Conservation (phyloP, 2,329 filamentous ascomycete species). For the Monilinia fructicola region DNA sequence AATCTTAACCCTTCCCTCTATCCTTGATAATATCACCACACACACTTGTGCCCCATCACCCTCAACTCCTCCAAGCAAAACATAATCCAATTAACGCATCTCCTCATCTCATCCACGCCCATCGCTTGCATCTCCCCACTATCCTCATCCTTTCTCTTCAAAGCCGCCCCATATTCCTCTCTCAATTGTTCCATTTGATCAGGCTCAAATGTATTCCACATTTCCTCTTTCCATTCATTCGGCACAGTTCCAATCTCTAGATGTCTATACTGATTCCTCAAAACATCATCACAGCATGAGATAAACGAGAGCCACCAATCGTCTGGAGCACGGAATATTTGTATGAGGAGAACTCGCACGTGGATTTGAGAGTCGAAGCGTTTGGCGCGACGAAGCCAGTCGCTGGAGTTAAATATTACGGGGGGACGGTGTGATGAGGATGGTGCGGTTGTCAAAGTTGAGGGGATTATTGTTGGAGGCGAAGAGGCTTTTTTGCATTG, state of each 20-base stretch:
- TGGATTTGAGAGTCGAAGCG: neutral
- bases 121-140: neutral
- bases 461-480: neutral
- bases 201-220: neutral
- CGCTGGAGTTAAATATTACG: neutral
- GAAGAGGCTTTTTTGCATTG: too few relatives aligned
- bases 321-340: neutral
- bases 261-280: neutral
- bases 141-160: neutral
- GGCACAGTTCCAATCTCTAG: neutral
- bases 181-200: neutral
- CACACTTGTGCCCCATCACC: neutral
- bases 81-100: conserved; percentile 1
- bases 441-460: neutral
- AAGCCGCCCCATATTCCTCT: neutral
- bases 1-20: too few relatives aligned
- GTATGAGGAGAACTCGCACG: neutral
- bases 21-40: neutral
- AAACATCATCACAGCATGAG: neutral
- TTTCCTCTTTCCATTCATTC: neutral
- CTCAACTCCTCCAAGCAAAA: neutral
- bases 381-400: neutral
- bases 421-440: too few relatives aligned
- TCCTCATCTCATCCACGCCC: neutral
- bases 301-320: neutral